These are phyloP conservation scores for Phlebopus sp. DNA, from an alignment of 1,284 basidiomycete species.

Conservation along the genomic window DNA sequence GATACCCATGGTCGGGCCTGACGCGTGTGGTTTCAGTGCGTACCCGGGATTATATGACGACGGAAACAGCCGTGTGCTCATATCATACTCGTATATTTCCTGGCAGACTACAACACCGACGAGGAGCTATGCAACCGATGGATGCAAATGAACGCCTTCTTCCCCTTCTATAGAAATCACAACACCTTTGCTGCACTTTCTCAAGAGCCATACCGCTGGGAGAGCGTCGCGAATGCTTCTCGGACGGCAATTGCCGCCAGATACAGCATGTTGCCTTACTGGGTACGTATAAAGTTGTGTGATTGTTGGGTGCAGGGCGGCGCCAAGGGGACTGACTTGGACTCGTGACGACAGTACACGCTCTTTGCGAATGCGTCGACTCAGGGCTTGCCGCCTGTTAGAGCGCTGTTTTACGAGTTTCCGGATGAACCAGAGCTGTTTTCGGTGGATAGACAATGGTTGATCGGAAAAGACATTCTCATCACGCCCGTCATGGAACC, in stretches of 20 bases:
- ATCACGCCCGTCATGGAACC: conserved; percentile 72
- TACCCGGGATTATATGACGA: conserved; percentile 8
- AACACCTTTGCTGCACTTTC: conserved; percentile 56
- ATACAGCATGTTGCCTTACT: conserved; percentile 72
- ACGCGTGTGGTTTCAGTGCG: conserved; percentile 65
- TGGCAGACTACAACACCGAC: conserved; percentile 62
- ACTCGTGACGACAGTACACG: conserved; percentile 49
- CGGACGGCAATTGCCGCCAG: conserved; percentile 66
- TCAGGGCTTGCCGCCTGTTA: conserved; percentile 63
- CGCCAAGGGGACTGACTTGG: conserved; percentile 24
- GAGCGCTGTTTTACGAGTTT: conserved; percentile 77
- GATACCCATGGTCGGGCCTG: conserved; percentile 75
- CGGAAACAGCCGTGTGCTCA: background rate
- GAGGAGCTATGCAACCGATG: conserved; percentile 82
- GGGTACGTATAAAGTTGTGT: conserved; percentile 54
- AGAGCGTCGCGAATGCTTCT: conserved; percentile 69
- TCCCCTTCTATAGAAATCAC: conserved; percentile 74
- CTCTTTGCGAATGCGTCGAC: conserved; percentile 69
- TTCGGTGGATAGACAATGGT: conserved; percentile 63
- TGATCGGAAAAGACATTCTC: conserved; percentile 67
- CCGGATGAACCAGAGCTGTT: conserved; percentile 66
- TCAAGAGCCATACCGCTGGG: conserved; percentile 77
- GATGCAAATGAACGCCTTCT: conserved; percentile 77
- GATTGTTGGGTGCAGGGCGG: too few species aligned
- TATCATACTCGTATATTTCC: conserved; percentile 8